These are phyloP conservation scores for Botrytis fabae DNA, from an alignment of 2,329 filamentous ascomycete species.

Conservation along the genomic window DNA sequence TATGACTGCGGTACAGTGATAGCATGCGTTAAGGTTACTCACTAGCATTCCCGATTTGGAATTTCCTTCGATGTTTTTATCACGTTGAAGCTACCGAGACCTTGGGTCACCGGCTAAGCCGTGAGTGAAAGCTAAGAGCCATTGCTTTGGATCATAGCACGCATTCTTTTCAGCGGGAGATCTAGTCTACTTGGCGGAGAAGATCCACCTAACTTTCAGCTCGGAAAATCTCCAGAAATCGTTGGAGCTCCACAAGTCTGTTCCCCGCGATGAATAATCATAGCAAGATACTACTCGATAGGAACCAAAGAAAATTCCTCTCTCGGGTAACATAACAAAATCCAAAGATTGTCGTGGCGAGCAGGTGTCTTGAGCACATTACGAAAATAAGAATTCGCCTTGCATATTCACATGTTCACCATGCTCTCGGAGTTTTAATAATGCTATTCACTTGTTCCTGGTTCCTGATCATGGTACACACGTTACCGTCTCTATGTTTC, in stretches of 20 bases:
- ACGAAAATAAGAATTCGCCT: neutral
- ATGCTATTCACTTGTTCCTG: conserved; percentile 3
- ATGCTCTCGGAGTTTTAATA: neutral
- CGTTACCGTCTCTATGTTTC: neutral
- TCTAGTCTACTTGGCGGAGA: neutral
- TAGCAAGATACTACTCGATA: neutral
- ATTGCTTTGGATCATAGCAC: neutral
- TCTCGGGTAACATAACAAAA: neutral
- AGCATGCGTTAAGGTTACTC: neutral
- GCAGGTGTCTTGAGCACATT: neutral
- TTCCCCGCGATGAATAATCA: no score
- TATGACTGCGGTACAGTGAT: neutral
- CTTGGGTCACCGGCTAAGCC: neutral
- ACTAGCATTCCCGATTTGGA: neutral
- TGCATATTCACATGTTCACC: neutral
- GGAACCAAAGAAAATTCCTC: neutral
- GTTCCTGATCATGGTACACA: neutral
- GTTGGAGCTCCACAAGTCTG: neutral
- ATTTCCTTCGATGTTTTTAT: neutral
- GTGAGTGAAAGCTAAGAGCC: neutral
- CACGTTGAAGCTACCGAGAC: neutral
- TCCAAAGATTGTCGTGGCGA: neutral
- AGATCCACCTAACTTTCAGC: neutral
- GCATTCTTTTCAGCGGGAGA: neutral
- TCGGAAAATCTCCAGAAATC: neutral